Percentiles rank a stretch among this genome's conserved stretches.
These are phyloP conservation scores for Microbotryomycetes sp. DNA, from an alignment of 1,284 basidiomycete species.

Conservation along the genomic window DNA sequence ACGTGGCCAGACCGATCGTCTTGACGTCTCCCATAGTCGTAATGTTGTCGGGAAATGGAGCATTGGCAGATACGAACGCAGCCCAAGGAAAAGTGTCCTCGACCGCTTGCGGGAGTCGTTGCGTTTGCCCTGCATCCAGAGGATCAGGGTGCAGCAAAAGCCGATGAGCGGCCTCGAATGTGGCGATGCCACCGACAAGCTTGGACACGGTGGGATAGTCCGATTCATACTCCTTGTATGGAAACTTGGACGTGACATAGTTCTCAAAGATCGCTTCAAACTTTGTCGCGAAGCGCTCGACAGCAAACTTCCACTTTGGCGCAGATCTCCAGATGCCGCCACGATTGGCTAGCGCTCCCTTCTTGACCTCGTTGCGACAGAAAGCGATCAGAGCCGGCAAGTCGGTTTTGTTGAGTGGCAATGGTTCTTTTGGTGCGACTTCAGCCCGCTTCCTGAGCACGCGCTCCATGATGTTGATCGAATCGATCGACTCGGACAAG, in stretches of 20 bases:
- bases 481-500: background rate
- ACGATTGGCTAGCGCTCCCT: background rate
- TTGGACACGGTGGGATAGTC: background rate
- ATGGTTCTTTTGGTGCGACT: background rate
- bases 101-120: background rate
- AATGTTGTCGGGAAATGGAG: background rate
- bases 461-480: background rate
- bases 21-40: background rate
- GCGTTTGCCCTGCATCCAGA: no score
- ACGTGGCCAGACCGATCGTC: slow-evolving; percentile 1
- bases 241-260: background rate
- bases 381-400: background rate
- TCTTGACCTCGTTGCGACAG: slow-evolving; percentile 1
- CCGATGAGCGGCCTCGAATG: slow-evolving; percentile 3
- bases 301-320: background rate
- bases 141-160: background rate
- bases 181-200: slow-evolving; percentile 1
- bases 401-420: background rate
- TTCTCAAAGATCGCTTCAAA: slow-evolving; percentile 3
- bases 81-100: slow-evolving; percentile 1
- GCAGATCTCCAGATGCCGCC: background rate
- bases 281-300: background rate
- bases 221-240: background rate
- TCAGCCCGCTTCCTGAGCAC: background rate
- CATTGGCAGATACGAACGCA: slow-evolving; percentile 3